Base-by-base conservation (phyloP, 106 monocot genomes). In the Acanthochlamys bracteata region DNA sequence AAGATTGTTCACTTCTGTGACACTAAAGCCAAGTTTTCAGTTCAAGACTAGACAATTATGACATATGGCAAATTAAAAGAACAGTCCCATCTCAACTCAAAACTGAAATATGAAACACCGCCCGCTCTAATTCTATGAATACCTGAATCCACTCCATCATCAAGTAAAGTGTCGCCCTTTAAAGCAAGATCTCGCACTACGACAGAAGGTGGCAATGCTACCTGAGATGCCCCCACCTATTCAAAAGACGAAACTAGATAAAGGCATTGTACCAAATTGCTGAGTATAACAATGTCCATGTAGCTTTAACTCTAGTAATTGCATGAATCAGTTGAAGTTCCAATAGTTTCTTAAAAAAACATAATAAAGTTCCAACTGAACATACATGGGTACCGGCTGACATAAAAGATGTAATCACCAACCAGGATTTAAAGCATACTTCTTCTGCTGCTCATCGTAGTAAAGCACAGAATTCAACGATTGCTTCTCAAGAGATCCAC, bases 311-410 rank as follows among this genome's bases (percentile, higher is more conserved):
- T 49, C 17, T 49, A 4, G 12, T 17, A 19, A 19, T 57, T 4
- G 11, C 56, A 22, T 20, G 40, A 40, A 40, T 20, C 15, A 62
- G 13, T n/a, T 19, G 41, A 60, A 62, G 20, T 20, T 39, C 20
- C 33, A n/a, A 20, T n/a, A n/a, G n/a, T n/a, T n/a, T n/a, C n/a
- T n/a, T n/a, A n/a, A n/a, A n/a, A n/a, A n/a, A n/a, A n/a, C n/a
- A n/a, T n/a, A 27, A 40, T 19, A 62, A 60, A 62, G 20, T 20
- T 39, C 20, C 33, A n/a, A 20, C 0, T 40, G 39, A 62, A 39
- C 82, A 75, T 69, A 85, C 93, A 93, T 52, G 85, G 93, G 57
- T 78, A 64, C 57, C 92, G 98, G 22, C 72, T 77, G 53, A 92
- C 73, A 74, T 92, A 99, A 25, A n/a, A 99, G 55, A 82, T 99